These are phyloP conservation scores for Sugiyamaella japonica DNA, from an alignment of 1,139 yeast species.

Conservation along the genomic window DNA sequence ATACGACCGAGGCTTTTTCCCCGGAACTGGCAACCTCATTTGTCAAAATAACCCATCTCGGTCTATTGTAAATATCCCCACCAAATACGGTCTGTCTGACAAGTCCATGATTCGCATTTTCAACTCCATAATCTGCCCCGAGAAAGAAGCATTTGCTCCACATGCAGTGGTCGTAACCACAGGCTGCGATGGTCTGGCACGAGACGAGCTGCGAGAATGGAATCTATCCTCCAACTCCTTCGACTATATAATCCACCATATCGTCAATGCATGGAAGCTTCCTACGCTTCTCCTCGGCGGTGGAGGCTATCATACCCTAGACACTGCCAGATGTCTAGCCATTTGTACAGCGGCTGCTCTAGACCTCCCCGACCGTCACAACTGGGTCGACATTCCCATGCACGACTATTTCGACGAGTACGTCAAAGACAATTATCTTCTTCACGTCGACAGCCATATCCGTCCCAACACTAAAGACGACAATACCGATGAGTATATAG, in stretches of 20 bases:
- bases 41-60: constrained; percentile 15
- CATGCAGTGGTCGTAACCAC: constrained; percentile 62
- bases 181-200: constrained; percentile 69
- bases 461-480: constrained; percentile 46
- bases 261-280: constrained; percentile 38
- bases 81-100: constrained; percentile 58
- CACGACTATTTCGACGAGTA: constrained; percentile 50
- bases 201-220: constrained; percentile 67
- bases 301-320: constrained; percentile 70
- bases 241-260: constrained; percentile 41
- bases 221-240: constrained; percentile 59
- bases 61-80: constrained; percentile 55
- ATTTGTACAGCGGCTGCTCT: constrained; percentile 50
- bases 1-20: constrained; percentile 66
- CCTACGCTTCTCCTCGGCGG: constrained; percentile 64
- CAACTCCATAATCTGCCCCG: constrained; percentile 48
- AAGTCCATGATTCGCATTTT: constrained; percentile 44
- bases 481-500: constrained; percentile 34
- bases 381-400: constrained; percentile 53
- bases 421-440: constrained; percentile 50
- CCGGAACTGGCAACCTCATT: constrained; percentile 58
- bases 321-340: constrained; percentile 67
- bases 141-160: constrained; percentile 46
- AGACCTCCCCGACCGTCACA: constrained; percentile 22
- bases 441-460: constrained; percentile 48